Base-by-base conservation (phyloP, 164 flowering plant species). In the Tetrastigma voinierianum region DNA sequence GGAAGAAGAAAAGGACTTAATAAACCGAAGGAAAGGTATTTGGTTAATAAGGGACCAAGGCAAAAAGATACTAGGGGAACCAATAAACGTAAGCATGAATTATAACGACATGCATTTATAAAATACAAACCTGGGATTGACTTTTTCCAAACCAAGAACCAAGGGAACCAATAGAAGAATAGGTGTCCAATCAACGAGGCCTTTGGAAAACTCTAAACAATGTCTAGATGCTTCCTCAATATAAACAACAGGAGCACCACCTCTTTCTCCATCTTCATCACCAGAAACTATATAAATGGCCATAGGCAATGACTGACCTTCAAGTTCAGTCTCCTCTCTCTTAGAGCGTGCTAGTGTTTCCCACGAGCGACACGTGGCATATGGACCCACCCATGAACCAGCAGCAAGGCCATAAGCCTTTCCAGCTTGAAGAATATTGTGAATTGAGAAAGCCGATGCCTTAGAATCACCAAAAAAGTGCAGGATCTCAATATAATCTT, bases 331-430 rank as follows among this genome's bases (percentile, higher is more conserved):
- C 46, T 68, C 73, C 64, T 82, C 81, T 51, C 70, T 75, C 75
- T 76, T 75, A 23, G 65, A 47, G 62, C 86, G 86, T 25, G 81
- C 80, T 72, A 95, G 87, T 69, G 86, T 75, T 75, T 89, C 97
- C 97, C 96, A 92, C 13, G 99, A 75, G 53, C 97, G 90, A 65
- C 99, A 95, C 81, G 84, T 82, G 62, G 99, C 99, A 87, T 95
- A 95, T 54, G 99, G 99, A 1, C 99, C 97, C 0, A 90, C 85
- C 99, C 99, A 92, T 70, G 97, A 90, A 24, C 99, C 99, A 73
- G 93, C 87, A 71, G 91, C 89, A 70, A 95, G 94, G 43, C 86
- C 91, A 78, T 89, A 95, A 32, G 78, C 70, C 69, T 80, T 83
- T 65, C 99, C 99, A 63, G 88, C 89, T 77, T 81, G 79, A 66